Evolutionary conservation across 495 filamentous ascomycete genomes (phyloP), one percentile per base, ranked within the genome.

Genomic region (Astrothelium subdiscretum): DNA sequence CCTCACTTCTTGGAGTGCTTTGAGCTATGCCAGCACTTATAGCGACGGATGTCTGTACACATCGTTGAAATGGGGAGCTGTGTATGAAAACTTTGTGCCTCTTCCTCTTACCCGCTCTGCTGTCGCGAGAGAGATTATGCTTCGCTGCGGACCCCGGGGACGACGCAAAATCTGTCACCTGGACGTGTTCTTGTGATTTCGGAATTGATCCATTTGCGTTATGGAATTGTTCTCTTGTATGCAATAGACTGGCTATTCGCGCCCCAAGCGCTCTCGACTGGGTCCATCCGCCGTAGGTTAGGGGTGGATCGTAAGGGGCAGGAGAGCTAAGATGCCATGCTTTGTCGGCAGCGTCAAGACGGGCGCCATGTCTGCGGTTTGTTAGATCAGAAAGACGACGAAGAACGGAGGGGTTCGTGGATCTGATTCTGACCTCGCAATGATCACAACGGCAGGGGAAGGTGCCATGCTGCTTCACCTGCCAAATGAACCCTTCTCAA

Each of bases 311-410:
- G 77, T 97, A 97, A 4, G 94, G 95, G 2, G 89, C 92, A 2
- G 91, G 87, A 3, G 95, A 95, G n/a, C 89, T 86, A 13, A 96
- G 79, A 75, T 97, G 91, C 94, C 94, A 99, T 73, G 90, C 81
- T 69, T 89, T 88, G 77, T 97, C 91, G 63, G 91, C 90, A 51
- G 89, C 89, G 72, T 99, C 94, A 32, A 99, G 85, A 40, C 94
- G 86, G 44, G 90, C 86, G 65, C 94, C 94, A 73, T 99, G 94
- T 72, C 91, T 96, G 66, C 20, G 59, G 26, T 8, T 57, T 29
- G 60, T 51, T 63, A 54, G 48, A 29, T 4, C 11, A 54, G 15
- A 5, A 20, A n/a, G 32, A 8, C 18, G 31, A 57, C 10, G 5
- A 26, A 32, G 6, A 18, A 57, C 43, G 26, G 8, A 31, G 18